Base-by-base conservation (phyloP, 2,329 filamentous ascomycete species). In the Curvularia sp. region DNA sequence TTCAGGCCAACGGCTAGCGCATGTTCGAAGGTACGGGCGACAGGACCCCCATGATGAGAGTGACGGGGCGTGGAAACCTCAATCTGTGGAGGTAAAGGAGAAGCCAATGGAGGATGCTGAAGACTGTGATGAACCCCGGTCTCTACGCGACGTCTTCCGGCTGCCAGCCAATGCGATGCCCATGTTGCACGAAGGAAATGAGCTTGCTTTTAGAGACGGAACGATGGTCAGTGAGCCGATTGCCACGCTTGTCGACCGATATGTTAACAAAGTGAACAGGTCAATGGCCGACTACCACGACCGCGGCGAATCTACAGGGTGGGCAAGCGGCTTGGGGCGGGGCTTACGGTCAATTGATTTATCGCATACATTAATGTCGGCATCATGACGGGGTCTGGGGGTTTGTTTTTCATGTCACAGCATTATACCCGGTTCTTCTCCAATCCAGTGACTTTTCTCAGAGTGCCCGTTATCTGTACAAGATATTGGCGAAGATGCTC, bases 201-300 rank as follows among this genome's bases (percentile, higher is more conserved):
- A 67, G 38, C 49, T 75, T 39, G 70, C 70, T 24, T 75, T 74
- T 51, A 57, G 70, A 18, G 70, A 75, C 35, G 66, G 62, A 4
- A 68, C 63, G 10, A 31, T 67, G 52, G 67, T 71, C 57, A 61
- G 66, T 55, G 1, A 26, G 20, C 15, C n/a, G 18, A 39, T 30
- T 15, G 31, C 24, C 15, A 49, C 5, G 30, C 10, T 15, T 13
- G 49, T 38, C 18, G 43, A 31, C 24, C 4, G 15, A 9, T 30
- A n/a, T 12, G 18, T 49, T 67, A 44, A 65, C 46, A 28, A 50
- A 7, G 6, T 38, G n/a, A 12, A 18, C 26, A 71, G 69, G 49
- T 69, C 28, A 65, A 69, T 22, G 68, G 69, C 9, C 65, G 49
- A 41, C 31, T 71, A 12, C 64, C 65, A 18, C 65, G 68, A n/a